phyloP scores from a whole-genome alignment of 2,329 filamentous ascomycete genomes.

The Aspergillus proliferans region DNA sequence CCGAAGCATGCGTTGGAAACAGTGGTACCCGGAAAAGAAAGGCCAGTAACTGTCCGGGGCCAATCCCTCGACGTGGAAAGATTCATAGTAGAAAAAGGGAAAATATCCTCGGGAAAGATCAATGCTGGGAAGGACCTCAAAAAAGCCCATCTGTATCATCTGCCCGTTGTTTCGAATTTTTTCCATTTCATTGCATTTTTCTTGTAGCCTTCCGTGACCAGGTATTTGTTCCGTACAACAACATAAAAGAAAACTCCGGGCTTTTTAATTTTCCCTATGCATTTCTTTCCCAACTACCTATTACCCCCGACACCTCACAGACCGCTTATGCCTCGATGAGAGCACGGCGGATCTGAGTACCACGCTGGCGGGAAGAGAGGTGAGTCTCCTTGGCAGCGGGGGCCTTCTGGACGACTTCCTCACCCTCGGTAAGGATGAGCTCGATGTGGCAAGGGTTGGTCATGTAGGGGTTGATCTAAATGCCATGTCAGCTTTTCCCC shows the following conservation, averaged over 20 bases:
- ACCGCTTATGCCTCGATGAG: slow-evolving; percentile 51
- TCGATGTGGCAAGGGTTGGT: slow-evolving; percentile 99
- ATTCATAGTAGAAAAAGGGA: background rate
- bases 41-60: background rate
- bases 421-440: slow-evolving; percentile 96
- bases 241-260: slow-evolving; percentile 26
- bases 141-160: slow-evolving; percentile 4
- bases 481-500: slow-evolving; percentile 4
- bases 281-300: slow-evolving; percentile 22
- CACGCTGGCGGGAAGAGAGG: slow-evolving; percentile 90
- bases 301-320: slow-evolving; percentile 17
- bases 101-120: background rate
- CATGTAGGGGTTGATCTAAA: slow-evolving; percentile 99
- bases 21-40: background rate
- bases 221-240: slow-evolving; percentile 27
- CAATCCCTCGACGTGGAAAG: too few species aligned
- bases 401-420: slow-evolving; percentile 92
- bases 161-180: slow-evolving; percentile 2
- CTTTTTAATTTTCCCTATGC: slow-evolving; percentile 16
- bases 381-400: slow-evolving; percentile 58
- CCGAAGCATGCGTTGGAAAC: background rate
- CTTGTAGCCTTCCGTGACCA: slow-evolving; percentile 18
- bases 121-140: slow-evolving; percentile 11
- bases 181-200: slow-evolving; percentile 7
- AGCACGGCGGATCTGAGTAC: slow-evolving; percentile 56